Base-by-base conservation (phyloP, 176 grass and related monocot species). In the Secale cereale region DNA sequence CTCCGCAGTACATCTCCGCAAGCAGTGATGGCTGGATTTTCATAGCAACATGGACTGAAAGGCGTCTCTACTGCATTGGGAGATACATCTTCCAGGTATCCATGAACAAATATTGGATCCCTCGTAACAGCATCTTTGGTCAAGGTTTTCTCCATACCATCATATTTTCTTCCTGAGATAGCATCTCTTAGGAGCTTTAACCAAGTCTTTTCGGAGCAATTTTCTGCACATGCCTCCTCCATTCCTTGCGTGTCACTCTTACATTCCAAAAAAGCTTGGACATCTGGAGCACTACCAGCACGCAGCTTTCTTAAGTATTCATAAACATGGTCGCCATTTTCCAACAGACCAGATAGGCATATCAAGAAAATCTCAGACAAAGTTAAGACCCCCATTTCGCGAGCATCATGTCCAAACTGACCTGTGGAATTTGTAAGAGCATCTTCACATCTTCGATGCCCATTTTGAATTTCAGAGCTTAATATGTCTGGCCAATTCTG, bases 311-410 rank as follows among this genome's bases (percentile, higher is more conserved):
- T 85, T 70, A 95, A 83, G 50, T 91, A 45, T 67, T 95, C 89
- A 90, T 88, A 90, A 86, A 90, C 90, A 92, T 95, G 93, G 76
- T 93, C 93, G 71, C 87, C 87, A 78, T 95, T 87, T 63, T 93
- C 89, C 69, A 91, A 83, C 39, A 98, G 63, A 74, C 96, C 96
- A 77, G 85, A 92, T 80, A 98, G 69, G 65, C 91, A 94, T 88
- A 98, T 87, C 77, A 98, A 85, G 87, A 98, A 98, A 72, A 87
- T 85, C 32, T 98, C 93, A 31, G 91, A 78, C 60, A 98, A 91
- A 28, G 96, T 92, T 90, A 98, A 83, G 46, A 90, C 59, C 56
- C 86, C 91, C 93, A 95, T 87, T 82, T 82, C 81, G 0, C 81
- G 83, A 52, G 87, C 57, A 90, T 93, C 81, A 88, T 94, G 84